phyloP scores from a whole-genome alignment of 2,329 filamentous ascomycete species.

The Alternaria incomplexa region DNA sequence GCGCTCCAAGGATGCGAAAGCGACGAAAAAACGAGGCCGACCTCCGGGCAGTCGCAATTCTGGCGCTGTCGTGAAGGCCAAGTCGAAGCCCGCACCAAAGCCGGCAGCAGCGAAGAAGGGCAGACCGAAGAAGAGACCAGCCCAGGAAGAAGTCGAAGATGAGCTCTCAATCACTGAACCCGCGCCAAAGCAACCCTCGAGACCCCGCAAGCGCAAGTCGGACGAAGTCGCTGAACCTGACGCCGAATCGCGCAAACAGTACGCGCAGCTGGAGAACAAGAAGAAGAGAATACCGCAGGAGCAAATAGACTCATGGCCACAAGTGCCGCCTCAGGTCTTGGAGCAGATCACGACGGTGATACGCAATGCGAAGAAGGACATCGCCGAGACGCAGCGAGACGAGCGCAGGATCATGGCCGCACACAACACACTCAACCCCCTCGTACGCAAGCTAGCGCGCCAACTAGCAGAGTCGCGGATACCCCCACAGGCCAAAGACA shows the following conservation, averaged over 20 bases:
- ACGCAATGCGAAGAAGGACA: slow-evolving; percentile 65
- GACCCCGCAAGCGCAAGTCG: slow-evolving; percentile 29
- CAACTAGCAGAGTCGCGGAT: slow-evolving; percentile 70
- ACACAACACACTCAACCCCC: slow-evolving; percentile 61
- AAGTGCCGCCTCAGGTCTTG: slow-evolving; percentile 62
- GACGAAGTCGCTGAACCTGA: slow-evolving; percentile 30
- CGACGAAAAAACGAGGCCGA: slow-evolving; percentile 31
- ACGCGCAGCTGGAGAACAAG: slow-evolving; percentile 42
- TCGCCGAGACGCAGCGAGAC: slow-evolving; percentile 63
- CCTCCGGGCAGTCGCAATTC: slow-evolving; percentile 33
- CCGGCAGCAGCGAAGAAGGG: slow-evolving; percentile 12
- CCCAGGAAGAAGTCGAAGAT: slow-evolving; percentile 18
- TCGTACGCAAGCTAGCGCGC: slow-evolving; percentile 62
- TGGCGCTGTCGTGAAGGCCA: slow-evolving; percentile 2
- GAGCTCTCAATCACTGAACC: slow-evolving; percentile 9
- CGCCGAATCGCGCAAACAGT: slow-evolving; percentile 27
- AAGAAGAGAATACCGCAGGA: slow-evolving; percentile 47
- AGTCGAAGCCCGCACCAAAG: slow-evolving; percentile 19
- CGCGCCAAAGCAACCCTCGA: slow-evolving; percentile 1
- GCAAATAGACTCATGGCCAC: slow-evolving; percentile 57
- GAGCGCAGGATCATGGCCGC: slow-evolving; percentile 59
- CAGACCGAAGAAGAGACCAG: slow-evolving; percentile 18
- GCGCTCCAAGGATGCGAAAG: slow-evolving; percentile 18
- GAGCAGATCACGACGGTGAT: slow-evolving; percentile 64
- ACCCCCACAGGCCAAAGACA: slow-evolving; percentile 60